Percentiles rank a stretch among this genome's conserved stretches.
Conservation (phyloP, 1,284 basidiomycete genomes). For the Phylloboletellus chloephorus region DNA sequence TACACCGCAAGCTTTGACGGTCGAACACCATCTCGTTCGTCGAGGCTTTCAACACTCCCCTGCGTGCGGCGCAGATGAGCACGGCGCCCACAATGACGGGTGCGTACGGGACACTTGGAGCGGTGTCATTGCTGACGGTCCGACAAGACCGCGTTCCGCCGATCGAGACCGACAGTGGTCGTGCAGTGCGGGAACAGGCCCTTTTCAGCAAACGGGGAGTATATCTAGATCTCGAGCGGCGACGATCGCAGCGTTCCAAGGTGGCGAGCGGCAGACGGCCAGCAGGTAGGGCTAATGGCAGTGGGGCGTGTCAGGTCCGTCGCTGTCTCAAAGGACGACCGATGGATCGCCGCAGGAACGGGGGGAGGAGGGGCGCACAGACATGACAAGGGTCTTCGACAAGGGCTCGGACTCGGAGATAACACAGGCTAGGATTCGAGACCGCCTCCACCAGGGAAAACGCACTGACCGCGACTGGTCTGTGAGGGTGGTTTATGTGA, state of each 20-base stretch:
- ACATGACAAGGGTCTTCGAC: too few species aligned
- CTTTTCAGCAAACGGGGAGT: slow-evolving; percentile 9
- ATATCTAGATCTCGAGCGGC: slow-evolving; percentile 11
- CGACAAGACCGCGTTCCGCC: background rate
- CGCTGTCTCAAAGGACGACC: slow-evolving; percentile 10
- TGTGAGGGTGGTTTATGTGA: too few species aligned
- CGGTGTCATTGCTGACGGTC: slow-evolving; percentile 1
- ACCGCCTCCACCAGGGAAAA: too few species aligned
- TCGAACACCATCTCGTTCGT: background rate
- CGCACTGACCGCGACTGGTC: too few species aligned
- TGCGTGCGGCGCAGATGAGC: background rate
- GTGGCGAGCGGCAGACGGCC: slow-evolving; percentile 7
- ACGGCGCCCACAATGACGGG: slow-evolving; percentile 1
- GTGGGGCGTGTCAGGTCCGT: slow-evolving; percentile 5
- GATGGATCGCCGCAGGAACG: slow-evolving; percentile 14
- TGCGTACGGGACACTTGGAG: background rate
- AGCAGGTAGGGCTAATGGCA: background rate
- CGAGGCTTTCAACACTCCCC: background rate
- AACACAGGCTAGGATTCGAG: too few species aligned
- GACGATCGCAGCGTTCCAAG: slow-evolving; percentile 7
- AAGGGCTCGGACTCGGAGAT: too few species aligned
- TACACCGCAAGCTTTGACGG: too few species aligned
- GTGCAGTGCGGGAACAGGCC: slow-evolving; percentile 8
- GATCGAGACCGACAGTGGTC: background rate
- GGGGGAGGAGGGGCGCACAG: too few species aligned